These are phyloP conservation scores for Xylaria bambusicola DNA, from an alignment of 495 filamentous ascomycete species.

Conservation along the genomic window DNA sequence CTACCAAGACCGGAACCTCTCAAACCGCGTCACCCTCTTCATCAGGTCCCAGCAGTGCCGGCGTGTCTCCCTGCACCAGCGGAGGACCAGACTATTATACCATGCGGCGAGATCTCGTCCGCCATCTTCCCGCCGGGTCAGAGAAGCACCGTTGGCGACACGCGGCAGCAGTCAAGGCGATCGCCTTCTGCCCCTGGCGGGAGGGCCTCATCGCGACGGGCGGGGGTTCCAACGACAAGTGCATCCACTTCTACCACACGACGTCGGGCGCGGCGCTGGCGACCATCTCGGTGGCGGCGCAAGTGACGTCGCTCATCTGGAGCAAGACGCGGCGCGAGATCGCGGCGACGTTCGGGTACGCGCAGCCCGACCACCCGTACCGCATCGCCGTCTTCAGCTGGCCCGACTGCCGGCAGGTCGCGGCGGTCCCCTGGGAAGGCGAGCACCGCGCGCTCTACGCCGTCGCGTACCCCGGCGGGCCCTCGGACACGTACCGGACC, in stretches of 20 bases:
- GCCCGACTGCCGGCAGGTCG: slow-evolving; percentile 88
- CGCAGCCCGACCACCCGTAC: slow-evolving; percentile 88
- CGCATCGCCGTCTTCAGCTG: slow-evolving; percentile 94
- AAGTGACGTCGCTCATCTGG: slow-evolving; percentile 94
- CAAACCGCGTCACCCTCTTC: neutral
- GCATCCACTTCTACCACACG: slow-evolving; percentile 95
- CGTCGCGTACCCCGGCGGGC: slow-evolving; percentile 66
- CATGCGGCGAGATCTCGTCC: slow-evolving; percentile 23
- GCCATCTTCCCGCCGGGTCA: slow-evolving; percentile 43
- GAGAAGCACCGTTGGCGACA: slow-evolving; percentile 77
- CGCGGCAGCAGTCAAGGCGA: slow-evolving; percentile 90
- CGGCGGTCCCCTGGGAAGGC: slow-evolving; percentile 84
- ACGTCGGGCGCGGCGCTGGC: slow-evolving; percentile 81
- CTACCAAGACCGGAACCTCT: neutral
- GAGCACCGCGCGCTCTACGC: slow-evolving; percentile 79
- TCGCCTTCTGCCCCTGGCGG: slow-evolving; percentile 97
- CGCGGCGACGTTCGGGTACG: slow-evolving; percentile 89
- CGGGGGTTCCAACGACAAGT: slow-evolving; percentile 89
- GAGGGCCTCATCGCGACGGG: slow-evolving; percentile 85
- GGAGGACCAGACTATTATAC: slow-evolving; percentile 15
- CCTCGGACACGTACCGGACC: slow-evolving; percentile 42
- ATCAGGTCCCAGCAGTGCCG: neutral
- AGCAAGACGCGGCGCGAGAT: slow-evolving; percentile 83
- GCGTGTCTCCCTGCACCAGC: neutral
- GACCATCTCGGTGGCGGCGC: slow-evolving; percentile 88